A percentile compares a stretch with the other conserved stretches of the same genome.
phyloP scores from a whole-genome alignment of 768 basidiomycete species.

The Strobilomyces confusus region DNA sequence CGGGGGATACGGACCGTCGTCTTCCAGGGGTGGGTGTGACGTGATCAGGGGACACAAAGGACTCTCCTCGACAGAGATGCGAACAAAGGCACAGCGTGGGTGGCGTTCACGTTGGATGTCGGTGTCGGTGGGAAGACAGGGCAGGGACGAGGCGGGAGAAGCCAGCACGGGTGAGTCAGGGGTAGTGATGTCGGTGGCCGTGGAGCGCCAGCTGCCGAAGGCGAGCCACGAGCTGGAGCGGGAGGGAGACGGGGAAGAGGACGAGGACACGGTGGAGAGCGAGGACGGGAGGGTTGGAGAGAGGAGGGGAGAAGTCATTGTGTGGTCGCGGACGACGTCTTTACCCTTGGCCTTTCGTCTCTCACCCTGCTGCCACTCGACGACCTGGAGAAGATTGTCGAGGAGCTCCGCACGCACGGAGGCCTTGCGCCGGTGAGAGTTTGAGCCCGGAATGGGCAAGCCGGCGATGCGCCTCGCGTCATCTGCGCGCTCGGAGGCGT shows the following conservation, averaged over 20 bases:
- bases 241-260: conserved; percentile 30
- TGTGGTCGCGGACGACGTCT: conserved; percentile 33
- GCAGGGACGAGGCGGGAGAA: conserved; percentile 26
- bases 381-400: conserved; percentile 40
- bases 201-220: conserved; percentile 40
- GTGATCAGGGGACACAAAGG: conserved; percentile 29
- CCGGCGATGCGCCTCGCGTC: conserved; percentile 30
- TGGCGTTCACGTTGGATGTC: conserved; percentile 33
- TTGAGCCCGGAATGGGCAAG: conserved; percentile 14
- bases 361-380: conserved; percentile 41
- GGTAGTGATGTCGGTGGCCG: conserved; percentile 32
- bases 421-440: conserved; percentile 16
- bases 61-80: conserved; percentile 35
- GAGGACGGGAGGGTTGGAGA: conserved; percentile 22
- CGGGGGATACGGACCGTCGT: conserved; percentile 17
- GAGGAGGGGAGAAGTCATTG: conserved; percentile 6
- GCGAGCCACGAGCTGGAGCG: conserved; percentile 42
- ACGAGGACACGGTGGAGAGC: conserved; percentile 18
- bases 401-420: conserved; percentile 36
- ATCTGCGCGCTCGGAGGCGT: conserved; percentile 31
- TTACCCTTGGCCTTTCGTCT: conserved; percentile 38
- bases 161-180: conserved; percentile 33
- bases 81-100: conserved; percentile 33
- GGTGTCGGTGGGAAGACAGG: conserved; percentile 28
- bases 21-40: conserved; percentile 11